Conservation (phyloP, 1,284 basidiomycete genomes). For the Neolentinus lepideus region DNA sequence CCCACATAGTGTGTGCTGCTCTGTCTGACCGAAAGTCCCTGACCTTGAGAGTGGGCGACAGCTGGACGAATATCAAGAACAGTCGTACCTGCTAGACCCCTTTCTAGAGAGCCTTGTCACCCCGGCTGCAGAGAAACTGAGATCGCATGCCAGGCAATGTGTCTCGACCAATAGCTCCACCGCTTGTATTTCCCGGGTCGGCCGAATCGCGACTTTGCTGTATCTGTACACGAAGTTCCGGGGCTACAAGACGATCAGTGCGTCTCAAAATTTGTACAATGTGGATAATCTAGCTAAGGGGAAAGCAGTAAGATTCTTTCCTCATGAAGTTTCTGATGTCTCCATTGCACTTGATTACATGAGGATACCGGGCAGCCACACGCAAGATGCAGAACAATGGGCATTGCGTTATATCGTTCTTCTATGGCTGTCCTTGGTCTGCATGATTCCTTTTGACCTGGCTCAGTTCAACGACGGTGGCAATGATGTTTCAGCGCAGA, state of each 20-base stretch:
- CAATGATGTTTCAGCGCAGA: conserved; percentile 34
- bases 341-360: conserved; percentile 69
- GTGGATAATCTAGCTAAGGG: conserved; percentile 8
- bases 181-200: conserved; percentile 35
- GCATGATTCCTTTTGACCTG: conserved; percentile 92
- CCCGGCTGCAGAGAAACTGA: conserved; percentile 70
- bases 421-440: conserved; percentile 91
- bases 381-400: conserved; percentile 54
- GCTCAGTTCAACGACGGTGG: conserved; percentile 70
- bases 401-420: conserved; percentile 79
- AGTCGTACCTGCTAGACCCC: conserved; percentile 94
- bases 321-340: conserved; percentile 83
- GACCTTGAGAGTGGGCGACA: conserved; percentile 24
- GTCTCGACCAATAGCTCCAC: conserved; percentile 25
- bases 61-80: conserved; percentile 91
- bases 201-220: conserved; percentile 57
- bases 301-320: conserved; percentile 82
- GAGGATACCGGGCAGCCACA: conserved; percentile 38
- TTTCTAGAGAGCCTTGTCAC: conserved; percentile 78
- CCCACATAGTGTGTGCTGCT: conserved; percentile 32
- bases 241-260: conserved; percentile 90
- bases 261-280: conserved; percentile 24
- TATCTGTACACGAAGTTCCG: conserved; percentile 87
- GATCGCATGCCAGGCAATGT: conserved; percentile 44
- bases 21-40: not conserved